Evolutionary conservation across 2,329 filamentous ascomycete genomes (phyloP).

Genomic region (Hypocreales sp.): DNA sequence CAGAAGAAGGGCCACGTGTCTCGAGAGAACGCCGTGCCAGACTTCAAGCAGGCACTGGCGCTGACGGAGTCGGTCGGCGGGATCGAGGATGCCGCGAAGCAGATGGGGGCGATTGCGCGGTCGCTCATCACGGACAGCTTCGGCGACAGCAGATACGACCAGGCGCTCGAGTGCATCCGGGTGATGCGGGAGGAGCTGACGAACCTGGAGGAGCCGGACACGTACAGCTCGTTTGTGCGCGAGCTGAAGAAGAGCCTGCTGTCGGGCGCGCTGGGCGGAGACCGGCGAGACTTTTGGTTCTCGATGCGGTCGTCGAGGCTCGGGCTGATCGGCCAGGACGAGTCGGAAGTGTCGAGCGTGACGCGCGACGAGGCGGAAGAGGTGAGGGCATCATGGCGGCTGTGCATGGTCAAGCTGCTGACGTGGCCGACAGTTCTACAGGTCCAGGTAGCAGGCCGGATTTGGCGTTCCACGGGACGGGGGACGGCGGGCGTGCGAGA

Average conservation of each 20-base stretch:
- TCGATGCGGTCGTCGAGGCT: conserved; percentile 49
- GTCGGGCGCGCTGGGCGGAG: conserved; percentile 55
- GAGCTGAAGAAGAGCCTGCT: conserved; percentile 59
- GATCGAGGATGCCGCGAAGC: conserved; percentile 52
- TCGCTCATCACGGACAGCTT: conserved; percentile 56
- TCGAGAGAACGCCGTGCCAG: conserved; percentile 66
- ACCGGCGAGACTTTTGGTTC: conserved; percentile 74
- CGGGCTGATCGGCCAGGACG: conserved; percentile 53
- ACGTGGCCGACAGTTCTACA: conserved; percentile 18
- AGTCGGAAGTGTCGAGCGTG: conserved; percentile 49
- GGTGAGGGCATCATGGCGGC: too few relatives aligned
- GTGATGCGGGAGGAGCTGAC: conserved; percentile 67
- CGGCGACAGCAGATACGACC: conserved; percentile 58
- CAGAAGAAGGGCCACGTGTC: conserved; percentile 28
- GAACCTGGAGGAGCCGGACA: conserved; percentile 54
- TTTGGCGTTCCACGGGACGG: too few relatives aligned
- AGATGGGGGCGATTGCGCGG: conserved; percentile 60
- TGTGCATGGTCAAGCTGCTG: too few relatives aligned
- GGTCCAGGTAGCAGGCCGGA: too few relatives aligned
- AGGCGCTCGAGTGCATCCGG: conserved; percentile 59
- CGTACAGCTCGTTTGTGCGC: conserved; percentile 63
- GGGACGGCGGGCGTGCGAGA: too few relatives aligned
- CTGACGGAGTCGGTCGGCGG: conserved; percentile 41
- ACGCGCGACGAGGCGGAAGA: conserved; percentile 55
- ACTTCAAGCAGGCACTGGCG: conserved; percentile 70